These are phyloP conservation scores for Boletus sp. DNA, from an alignment of 768 basidiomycete species.

Conservation along the genomic window DNA sequence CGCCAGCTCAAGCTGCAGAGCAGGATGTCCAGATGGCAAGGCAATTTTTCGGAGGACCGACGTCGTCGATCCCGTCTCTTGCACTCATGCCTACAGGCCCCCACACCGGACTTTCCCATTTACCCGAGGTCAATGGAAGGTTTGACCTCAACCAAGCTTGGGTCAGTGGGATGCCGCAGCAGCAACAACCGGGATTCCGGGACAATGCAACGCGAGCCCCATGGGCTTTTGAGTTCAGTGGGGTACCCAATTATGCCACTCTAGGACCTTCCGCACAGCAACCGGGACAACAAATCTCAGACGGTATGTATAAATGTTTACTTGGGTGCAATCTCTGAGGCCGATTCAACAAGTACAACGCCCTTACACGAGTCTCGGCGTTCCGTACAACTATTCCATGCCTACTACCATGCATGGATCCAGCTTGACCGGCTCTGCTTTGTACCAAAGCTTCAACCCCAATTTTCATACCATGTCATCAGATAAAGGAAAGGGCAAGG, in stretches of 20 bases:
- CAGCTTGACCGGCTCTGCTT: slow-evolving; percentile 33
- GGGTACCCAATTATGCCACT: slow-evolving; percentile 23
- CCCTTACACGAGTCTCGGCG: slow-evolving; percentile 36
- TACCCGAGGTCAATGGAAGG: slow-evolving; percentile 22
- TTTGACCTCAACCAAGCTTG: slow-evolving; percentile 51
- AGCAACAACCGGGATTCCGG: slow-evolving; percentile 38
- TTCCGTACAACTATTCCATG: slow-evolving; percentile 39
- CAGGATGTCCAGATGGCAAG: slow-evolving; percentile 74
- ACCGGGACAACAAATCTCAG: slow-evolving; percentile 21
- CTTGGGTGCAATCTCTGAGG: slow-evolving; percentile 5
- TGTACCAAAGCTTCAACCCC: slow-evolving; percentile 34
- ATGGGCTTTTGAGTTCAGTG: slow-evolving; percentile 61
- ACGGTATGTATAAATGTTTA: slow-evolving; percentile 14
- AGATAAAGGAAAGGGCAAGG: slow-evolving; percentile 76
- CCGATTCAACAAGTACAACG: slow-evolving; percentile 31
- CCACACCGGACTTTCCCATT: slow-evolving; percentile 32
- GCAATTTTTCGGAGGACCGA: slow-evolving; percentile 68
- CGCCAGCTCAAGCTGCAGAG: slow-evolving; percentile 47
- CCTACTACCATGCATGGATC: slow-evolving; percentile 30
- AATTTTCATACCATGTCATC: slow-evolving; percentile 20
- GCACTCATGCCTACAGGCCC: slow-evolving; percentile 32
- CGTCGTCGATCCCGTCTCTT: slow-evolving; percentile 35
- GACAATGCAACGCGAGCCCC: slow-evolving; percentile 32
- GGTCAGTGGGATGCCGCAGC: slow-evolving; percentile 49
- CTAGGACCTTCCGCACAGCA: slow-evolving; percentile 35